phyloP scores from a whole-genome alignment of 1,284 basidiomycete species.

The Marasmius sp. region DNA sequence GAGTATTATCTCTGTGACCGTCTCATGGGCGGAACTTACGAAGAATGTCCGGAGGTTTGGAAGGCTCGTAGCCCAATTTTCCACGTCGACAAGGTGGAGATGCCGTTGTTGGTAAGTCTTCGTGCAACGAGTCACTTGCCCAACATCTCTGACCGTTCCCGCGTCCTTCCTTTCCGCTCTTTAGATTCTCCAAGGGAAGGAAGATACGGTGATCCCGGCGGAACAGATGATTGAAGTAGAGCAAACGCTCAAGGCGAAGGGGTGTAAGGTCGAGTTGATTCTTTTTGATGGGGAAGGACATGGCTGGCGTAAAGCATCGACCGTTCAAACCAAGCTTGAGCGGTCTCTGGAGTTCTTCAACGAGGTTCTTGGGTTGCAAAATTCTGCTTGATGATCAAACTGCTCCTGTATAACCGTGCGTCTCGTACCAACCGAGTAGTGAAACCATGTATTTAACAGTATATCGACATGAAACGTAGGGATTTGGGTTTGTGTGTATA shows the following conservation, averaged over 20 bases:
- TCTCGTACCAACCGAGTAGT: too few species aligned
- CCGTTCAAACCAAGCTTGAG: constrained; percentile 40
- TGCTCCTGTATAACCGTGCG: too few species aligned
- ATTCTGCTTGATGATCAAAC: too few species aligned
- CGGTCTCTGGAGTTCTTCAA: constrained; percentile 27
- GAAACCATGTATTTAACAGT: too few species aligned
- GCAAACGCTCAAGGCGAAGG: constrained; percentile 32
- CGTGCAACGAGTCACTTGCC: too few species aligned
- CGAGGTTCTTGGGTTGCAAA: neutral
- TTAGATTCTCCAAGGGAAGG: constrained; percentile 45
- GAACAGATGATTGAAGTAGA: constrained; percentile 45
- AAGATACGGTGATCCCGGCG: constrained; percentile 44
- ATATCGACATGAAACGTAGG: too few species aligned
- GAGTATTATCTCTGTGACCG: constrained; percentile 42
- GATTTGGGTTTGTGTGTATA: too few species aligned
- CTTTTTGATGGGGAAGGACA: constrained; percentile 51
- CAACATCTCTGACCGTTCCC: neutral
- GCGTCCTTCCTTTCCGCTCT: neutral
- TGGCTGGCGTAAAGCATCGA: constrained; percentile 45
- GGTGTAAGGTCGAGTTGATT: constrained; percentile 40
- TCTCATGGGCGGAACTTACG: constrained; percentile 47
- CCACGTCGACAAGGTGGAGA: constrained; percentile 44
- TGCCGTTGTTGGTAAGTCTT: constrained; percentile 45
- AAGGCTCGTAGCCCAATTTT: constrained; percentile 44
- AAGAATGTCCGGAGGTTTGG: constrained; percentile 45